Base-by-base conservation (phyloP, 2,329 filamentous ascomycete genomes). In the Teratosphaeria nubilosa region DNA sequence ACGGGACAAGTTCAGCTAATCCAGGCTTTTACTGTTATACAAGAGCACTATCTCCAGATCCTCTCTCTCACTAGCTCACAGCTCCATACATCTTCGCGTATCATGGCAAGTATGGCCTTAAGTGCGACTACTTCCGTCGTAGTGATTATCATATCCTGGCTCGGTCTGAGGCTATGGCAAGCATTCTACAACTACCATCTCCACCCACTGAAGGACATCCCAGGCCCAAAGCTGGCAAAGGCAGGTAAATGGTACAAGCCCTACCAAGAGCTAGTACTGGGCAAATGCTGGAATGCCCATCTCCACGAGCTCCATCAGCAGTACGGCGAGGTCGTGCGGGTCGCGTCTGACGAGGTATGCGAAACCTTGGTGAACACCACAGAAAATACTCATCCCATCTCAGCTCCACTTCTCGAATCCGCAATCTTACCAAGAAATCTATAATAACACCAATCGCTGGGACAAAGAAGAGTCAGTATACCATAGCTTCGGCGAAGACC, bases 371-470 rank as follows among this genome's bases (percentile, higher is more conserved):
- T 41, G 34, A 5, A 7, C 34, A 16, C 13, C 16, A n/a, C 34
- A 7, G 16, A 5, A 41, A 2, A n/a, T n/a, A 16, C 34, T 41
- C 34, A 41, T 16, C 4, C 34, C 16, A 41, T 41, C 16, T 16
- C 16, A 76, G 73, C 71, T 77, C 32, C 74, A 77, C 59, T 77
- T 77, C 65, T 70, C 70, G 10, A 68, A 72, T 20, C 75, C 76
- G 1, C 54, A 70, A 9, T 74, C 72, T 25, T 78, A 77, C 62
- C 66, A 74, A 60, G 74, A 74, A 41, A 77, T 78, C 41, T 77
- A 77, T 64, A 74, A 72, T 61, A 67, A 68, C 54, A 69, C 66
- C 48, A 73, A 73, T 52, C 67, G 70, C 16, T 77, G 75, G 74
- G 70, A 76, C 58, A 78, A 78, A 57, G 74, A 78, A 50, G 61